phyloP scores from a whole-genome alignment of 2,329 filamentous ascomycete genomes.

The Pseudogymnoascus sp. region DNA sequence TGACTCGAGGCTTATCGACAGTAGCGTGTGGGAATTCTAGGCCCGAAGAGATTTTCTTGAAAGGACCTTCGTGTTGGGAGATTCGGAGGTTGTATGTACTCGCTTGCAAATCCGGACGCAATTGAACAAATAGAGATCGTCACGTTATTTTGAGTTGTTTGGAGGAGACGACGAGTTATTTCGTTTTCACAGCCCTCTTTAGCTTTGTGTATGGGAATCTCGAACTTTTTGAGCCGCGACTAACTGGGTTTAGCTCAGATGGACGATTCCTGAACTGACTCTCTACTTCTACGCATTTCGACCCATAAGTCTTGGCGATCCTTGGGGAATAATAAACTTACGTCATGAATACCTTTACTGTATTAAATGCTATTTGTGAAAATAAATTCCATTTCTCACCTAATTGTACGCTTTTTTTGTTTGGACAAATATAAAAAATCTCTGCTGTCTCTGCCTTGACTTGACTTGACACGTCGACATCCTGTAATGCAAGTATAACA shows the following conservation, averaged over 20 bases:
- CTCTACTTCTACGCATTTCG: constrained; percentile 7
- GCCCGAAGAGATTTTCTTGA: not conserved
- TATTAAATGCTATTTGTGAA: not conserved
- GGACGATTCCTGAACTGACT: constrained; percentile 7
- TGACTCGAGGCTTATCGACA: constrained; percentile 6
- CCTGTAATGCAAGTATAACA: not conserved
- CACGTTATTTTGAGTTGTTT: not conserved
- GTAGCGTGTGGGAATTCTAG: constrained; percentile 6
- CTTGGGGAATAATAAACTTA: not conserved
- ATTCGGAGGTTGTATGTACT: not conserved
- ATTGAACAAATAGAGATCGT: not conserved
- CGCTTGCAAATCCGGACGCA: not conserved
- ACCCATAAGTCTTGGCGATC: not conserved
- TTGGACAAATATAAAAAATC: not conserved
- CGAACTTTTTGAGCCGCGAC: constrained; percentile 6
- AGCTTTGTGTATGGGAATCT: constrained; percentile 6
- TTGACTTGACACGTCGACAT: not conserved
- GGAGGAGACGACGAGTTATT: not conserved
- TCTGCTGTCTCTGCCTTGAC: not conserved
- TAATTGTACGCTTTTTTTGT: not conserved
- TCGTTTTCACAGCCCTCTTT: constrained; percentile 7
- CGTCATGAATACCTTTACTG: not conserved
- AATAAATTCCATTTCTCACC: not conserved
- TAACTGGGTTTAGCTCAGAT: not conserved
- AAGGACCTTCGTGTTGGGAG: not conserved